Base-by-base conservation (phyloP, 2,329 filamentous ascomycete species). In the Ophiocordyceps australis region DNA sequence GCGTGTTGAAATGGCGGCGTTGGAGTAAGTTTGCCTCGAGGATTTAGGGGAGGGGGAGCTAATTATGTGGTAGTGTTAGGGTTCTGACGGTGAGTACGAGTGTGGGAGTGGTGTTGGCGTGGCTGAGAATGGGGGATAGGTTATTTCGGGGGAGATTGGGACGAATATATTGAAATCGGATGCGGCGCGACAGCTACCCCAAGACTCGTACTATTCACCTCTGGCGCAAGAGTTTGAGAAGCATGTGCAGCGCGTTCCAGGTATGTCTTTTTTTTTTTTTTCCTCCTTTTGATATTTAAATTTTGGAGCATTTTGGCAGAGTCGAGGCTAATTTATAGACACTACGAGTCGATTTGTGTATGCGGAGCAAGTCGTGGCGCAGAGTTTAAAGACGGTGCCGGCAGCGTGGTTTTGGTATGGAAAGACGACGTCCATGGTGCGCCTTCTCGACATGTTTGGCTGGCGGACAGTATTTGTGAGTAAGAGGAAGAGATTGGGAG, bases 1-100 rank as follows among this genome's bases (percentile, higher is more conserved):
- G 18, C 28, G 32, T 14, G 32, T 38, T 14, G 38, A 40, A 20
- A 30, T 40, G 32, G 27, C 31, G 8, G 36, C 38, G 3, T 36
- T 38, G 7, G 28, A 27, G 38, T 33, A 12, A 22, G 29, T 18
- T 12, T 10, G n/a, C n/a, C n/a, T n/a, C n/a, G 8, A 17, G 9
- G 14, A 11, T 24, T n/a, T 24, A 14, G 14, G 17, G 4, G 14
- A 6, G 22, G 17, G 5, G 10, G 12, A 23, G 16, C 7, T 14
- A 6, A 3, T 9, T 3, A 23, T 3, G n/a, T 4, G 9, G 21
- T n/a, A 24, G 23, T 12, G 23, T 24, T 5, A 12, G 8, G 16
- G 23, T 24, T 12, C 17, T 24, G 9, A 24, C 23, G 5, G 23
- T 24, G n/a, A n/a, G n/a, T n/a, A n/a, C n/a, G n/a, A n/a, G n/a